These are phyloP conservation scores for Craspedostauros australis DNA, from an alignment of 108 stramenopile species.

Conservation along the genomic window DNA sequence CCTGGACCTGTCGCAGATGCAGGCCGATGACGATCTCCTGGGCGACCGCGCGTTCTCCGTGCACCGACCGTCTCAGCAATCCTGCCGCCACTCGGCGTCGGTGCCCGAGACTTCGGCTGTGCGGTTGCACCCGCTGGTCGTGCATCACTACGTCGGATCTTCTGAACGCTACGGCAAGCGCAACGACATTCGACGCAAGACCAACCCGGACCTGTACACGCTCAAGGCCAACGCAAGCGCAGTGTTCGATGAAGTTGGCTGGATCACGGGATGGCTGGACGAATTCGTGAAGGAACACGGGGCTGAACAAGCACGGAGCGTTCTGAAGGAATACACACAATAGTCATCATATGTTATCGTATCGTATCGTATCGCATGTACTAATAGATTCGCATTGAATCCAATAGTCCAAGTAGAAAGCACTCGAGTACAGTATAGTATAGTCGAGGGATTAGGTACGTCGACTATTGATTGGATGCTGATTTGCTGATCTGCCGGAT, in stretches of 20 bases:
- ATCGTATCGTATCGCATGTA: too few species aligned
- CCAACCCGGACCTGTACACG: constrained; percentile 1
- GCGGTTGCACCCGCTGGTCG: constrained; percentile 14
- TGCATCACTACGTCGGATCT: constrained; percentile 35
- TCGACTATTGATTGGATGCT: too few species aligned
- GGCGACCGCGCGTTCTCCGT: constrained; percentile 9
- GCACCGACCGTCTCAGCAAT: constrained; percentile 19
- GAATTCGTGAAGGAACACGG: constrained; percentile 26
- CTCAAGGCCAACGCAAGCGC: constrained; percentile 11
- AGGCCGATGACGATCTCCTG: constrained; percentile 15
- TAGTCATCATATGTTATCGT: too few species aligned
- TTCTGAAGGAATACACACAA: constrained; percentile 13
- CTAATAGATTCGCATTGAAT: too few species aligned
- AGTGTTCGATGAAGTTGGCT: constrained; percentile 11
- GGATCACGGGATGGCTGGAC: constrained; percentile 30
- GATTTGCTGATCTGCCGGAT: too few species aligned
- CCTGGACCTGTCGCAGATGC: constrained; percentile 19
- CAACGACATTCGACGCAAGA: constrained; percentile 21
- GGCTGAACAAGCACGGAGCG: constrained; percentile 1
- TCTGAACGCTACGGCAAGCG: constrained; percentile 27
- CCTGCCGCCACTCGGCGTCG: constrained; percentile 14
- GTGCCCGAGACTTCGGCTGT: constrained; percentile 7
- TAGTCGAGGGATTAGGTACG: too few species aligned
- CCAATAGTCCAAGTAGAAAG: too few species aligned
- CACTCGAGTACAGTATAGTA: too few species aligned